Evolutionary conservation across 73 alveolate genomes (phyloP), one percentile per base, ranked within the genome.

Genomic region (Tetrahymena elliotti): DNA sequence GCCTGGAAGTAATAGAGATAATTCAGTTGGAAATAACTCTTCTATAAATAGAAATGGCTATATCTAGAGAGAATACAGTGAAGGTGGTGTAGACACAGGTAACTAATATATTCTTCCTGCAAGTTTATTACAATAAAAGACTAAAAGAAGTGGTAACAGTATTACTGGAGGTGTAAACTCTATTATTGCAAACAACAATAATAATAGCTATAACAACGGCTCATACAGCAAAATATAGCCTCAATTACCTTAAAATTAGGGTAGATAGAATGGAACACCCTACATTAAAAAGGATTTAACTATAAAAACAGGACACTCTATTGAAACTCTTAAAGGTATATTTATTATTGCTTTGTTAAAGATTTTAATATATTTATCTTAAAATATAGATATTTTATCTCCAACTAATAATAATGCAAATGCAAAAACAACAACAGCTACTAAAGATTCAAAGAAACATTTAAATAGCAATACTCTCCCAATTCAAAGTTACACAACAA

Each of bases 221-320:
- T 68, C 88, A 68, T 68, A 68, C 33, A 68, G 88, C 36, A 68
- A 68, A 68, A 68, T 68, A n/a, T 68, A 68, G n/a, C 36, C 34
- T n/a, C 34, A 68, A 4, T 68, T 68, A 68, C 88, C 34, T 6
- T 24, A 9, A 68, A 68, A 68, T 10, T n/a, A 27, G n/a, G n/a
- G 20, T 7, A n/a, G 88, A n/a, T 83, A 93, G 2, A 94, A 94
- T 83, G 93, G 94, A 37, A 68, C 93, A 12, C 47, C 94, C 1
- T 84, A 84, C 47, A 22, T 34, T 20, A 94, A 94, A 93, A 93
- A 41, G 35, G 83, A 38, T 94, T 53, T 92, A 40, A 68, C 96
- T 24, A 83, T 94, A 24, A 94, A 94, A 40, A 94, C 96, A 33
- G 96, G 96, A 84, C 27, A 93, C 36, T 94, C 96, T 34, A 88